These are phyloP conservation scores for Aspergillus pseudonomiae DNA, from an alignment of 2,329 filamentous ascomycete species.

Conservation along the genomic window DNA sequence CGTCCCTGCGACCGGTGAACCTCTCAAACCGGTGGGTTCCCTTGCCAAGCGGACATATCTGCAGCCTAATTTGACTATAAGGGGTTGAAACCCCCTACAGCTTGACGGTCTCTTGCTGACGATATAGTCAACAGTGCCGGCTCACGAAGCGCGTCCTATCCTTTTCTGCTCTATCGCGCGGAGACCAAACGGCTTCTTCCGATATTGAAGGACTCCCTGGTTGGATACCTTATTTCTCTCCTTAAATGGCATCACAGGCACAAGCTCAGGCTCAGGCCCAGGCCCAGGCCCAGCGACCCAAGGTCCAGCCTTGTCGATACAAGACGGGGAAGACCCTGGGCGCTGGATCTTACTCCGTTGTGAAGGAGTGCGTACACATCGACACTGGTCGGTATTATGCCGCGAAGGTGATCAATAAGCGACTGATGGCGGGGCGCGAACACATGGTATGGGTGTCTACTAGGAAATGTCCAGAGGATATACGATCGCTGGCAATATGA, in stretches of 20 bases:
- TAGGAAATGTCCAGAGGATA: constrained; percentile 1
- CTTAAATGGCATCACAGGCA: constrained; percentile 35
- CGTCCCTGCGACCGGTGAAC: not conserved
- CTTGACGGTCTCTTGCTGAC: not conserved
- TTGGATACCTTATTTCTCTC: not conserved
- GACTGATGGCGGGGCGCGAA: constrained; percentile 93
- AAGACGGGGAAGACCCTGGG: constrained; percentile 98
- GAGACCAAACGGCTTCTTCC: not conserved
- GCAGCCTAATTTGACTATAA: not conserved
- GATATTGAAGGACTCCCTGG: not conserved
- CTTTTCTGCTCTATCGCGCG: not conserved
- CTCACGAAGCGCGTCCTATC: not conserved
- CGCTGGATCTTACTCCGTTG: constrained; percentile 95
- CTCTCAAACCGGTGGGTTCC: not conserved
- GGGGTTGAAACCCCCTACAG: not conserved
- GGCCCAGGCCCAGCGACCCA: constrained; percentile 49
- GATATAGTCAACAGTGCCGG: not conserved
- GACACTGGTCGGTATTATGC: constrained; percentile 98
- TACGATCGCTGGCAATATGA: constrained; percentile 14
- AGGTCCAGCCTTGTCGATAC: constrained; percentile 94
- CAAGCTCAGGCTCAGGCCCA: constrained; percentile 23
- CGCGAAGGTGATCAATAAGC: constrained; percentile 98
- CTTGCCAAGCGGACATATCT: not conserved
- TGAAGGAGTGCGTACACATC: constrained; percentile 98
- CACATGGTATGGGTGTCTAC: constrained; percentile 73